Evolutionary conservation across 2,329 filamentous ascomycete genomes (phyloP), one percentile per base, ranked within the genome.

Genomic region (Xylogone sp.): DNA sequence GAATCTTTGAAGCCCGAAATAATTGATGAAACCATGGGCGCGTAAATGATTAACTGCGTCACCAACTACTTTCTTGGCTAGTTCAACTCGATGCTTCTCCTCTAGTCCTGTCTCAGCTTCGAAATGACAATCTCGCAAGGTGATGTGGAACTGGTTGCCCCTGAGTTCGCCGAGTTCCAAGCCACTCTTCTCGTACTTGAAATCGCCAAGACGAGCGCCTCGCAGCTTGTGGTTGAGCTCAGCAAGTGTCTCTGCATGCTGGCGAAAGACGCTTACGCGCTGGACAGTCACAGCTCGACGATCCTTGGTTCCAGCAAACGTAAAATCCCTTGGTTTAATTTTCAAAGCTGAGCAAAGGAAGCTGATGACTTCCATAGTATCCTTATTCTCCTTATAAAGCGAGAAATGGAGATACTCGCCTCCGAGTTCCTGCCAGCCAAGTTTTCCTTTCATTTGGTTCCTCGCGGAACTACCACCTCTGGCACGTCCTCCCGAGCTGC

Each of bases 1-100:
- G 62, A 99, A 99, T 21, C 94, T 85, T 71, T 99, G 94, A n/a
- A 97, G 83, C 8, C 94, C 94, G 65, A 92, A 99, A 73, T 97
- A 99, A 71, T 99, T 99, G 70, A 99, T 85, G 75, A 95, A 99
- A 2, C 94, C 94, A 43, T 86, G 79, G 43, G 83, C 72, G 50
- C 79, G 75, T 59, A 97, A 82, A 56, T 86, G 82, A 42, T 79
- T 73, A 47, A 96, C 73, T 1, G 89, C 77, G 55, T 75, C 64
- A 55, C 77, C 65, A 55, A 90, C 74, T 27, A 81, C 72, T 5
- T 74, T 65, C 65, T 73, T 69, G 48, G 67, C 72, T 63, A 66
- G 69, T 60, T 66, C 70, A 58, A 70, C 68, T 50, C 65, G 76
- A 13, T 76, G 68, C 51, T 76, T 75, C 9, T 84, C 75, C 34